Evolutionary conservation across 1,139 yeast genomes (phyloP), one percentile per base, ranked within the genome.

Genomic region (Sugiyamaella grinbergsii): DNA sequence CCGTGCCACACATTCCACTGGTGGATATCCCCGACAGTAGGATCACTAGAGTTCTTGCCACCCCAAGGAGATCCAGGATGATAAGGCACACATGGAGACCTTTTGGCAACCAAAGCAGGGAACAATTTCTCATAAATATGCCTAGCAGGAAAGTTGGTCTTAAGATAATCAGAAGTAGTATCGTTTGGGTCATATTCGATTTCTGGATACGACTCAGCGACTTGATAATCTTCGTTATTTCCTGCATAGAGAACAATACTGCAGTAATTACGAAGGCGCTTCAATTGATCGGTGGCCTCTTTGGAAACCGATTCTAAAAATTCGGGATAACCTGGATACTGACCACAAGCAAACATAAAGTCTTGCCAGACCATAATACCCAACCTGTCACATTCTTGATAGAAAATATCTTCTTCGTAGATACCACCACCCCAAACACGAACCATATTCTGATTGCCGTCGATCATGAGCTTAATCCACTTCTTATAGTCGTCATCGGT

Each of bases 1-100:
- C 79, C 79, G 53, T 76, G 79, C 79, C 79, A 76, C 5, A 76
- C 77, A 53, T 75, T 72, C 80, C 80, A 76, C 57, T 75, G 79
- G 57, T 76, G 80, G 18, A 73, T 58, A 58, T 76, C 80, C 0
- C 80, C 80, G 18, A 68, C 60, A 0, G 71, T 69, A 11, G 66
- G 64, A 55, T 73, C 76, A 2, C 64, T 56, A 8, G 76, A 62
- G 13, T 53, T 58, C 20, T 58, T 54, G 7, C 75, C 75, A 8
- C 76, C 72, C 65, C 70, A 75, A 0, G 80, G 80, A 4, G 76
- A 73, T 1, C 79, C 77, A 8, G 67, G 70, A 42, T 70, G 75
- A 54, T 76, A 76, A 1, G 71, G 69, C 4, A 70, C 67, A 5
- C 58, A 60, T n/a, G 68, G 63, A 15, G 58, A 53, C 13, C 55